These are phyloP conservation scores for Psilocybe subaeruginosa DNA, from an alignment of 768 basidiomycete genomes.

Conservation along the genomic window DNA sequence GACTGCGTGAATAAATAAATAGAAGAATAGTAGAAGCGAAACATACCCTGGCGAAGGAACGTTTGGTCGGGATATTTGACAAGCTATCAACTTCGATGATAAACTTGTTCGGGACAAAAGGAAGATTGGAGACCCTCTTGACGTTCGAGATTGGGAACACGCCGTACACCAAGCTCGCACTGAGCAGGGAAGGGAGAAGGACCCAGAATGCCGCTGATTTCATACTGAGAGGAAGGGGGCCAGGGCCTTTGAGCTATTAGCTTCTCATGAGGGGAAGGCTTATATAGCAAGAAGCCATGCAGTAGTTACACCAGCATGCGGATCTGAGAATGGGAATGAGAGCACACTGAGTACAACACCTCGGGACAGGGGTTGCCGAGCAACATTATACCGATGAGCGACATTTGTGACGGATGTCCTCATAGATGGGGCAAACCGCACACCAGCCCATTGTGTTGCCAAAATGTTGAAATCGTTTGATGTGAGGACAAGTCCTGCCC, in stretches of 20 bases:
- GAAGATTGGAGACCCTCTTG: conserved; percentile 37
- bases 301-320: conserved; percentile 13
- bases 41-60: conserved; percentile 32
- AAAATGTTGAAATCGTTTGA: not conserved
- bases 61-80: conserved; percentile 38
- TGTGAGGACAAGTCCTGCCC: not conserved
- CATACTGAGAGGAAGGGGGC: conserved; percentile 27
- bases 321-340: conserved; percentile 17
- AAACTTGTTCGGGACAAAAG: conserved; percentile 51
- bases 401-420: conserved; percentile 1
- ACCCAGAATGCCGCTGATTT: conserved; percentile 33
- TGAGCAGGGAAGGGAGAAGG: conserved; percentile 25
- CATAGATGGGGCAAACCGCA: conserved; percentile 1
- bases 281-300: conserved; percentile 11
- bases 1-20: not conserved
- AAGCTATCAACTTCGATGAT: conserved; percentile 57
- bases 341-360: conserved; percentile 12
- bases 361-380: conserved; percentile 15
- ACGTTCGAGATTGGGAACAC: conserved; percentile 39
- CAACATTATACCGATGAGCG: not conserved
- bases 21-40: not conserved
- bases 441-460: not conserved
- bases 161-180: conserved; percentile 29
- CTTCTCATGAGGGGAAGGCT: conserved; percentile 3
- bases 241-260: not conserved